phyloP scores from a whole-genome alignment of 805 yeast species.

The Vanderwaltozyma polyspora region DNA sequence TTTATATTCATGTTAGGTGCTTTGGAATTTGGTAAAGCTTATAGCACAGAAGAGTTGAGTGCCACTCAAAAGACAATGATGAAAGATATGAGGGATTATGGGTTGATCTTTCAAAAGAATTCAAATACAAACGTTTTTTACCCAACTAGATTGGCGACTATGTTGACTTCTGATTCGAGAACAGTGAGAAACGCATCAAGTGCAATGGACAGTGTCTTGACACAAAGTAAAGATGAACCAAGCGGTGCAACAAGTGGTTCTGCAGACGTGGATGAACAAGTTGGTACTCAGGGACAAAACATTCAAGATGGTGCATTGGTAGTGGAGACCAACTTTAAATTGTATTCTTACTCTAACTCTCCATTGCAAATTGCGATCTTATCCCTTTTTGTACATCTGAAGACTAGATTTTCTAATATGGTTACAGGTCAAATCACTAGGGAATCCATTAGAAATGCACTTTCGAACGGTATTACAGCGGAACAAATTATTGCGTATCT shows the following conservation, averaged over 20 bases:
- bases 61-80: constrained; percentile 79
- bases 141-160: constrained; percentile 85
- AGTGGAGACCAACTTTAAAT: constrained; percentile 84
- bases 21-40: constrained; percentile 80
- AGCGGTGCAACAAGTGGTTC: constrained; percentile 8
- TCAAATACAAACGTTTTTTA: constrained; percentile 56
- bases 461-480: constrained; percentile 82
- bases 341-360: constrained; percentile 87
- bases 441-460: constrained; percentile 78
- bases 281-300: constrained; percentile 16
- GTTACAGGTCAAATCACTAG: constrained; percentile 89
- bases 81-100: constrained; percentile 83
- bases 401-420: constrained; percentile 78
- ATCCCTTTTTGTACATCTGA: constrained; percentile 76
- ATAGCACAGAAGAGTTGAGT: constrained; percentile 56
- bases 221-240: constrained; percentile 16
- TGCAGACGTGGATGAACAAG: constrained; percentile 19
- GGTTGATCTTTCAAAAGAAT: constrained; percentile 64
- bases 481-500: constrained; percentile 86
- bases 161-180: constrained; percentile 74
- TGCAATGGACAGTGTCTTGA: constrained; percentile 60
- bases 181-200: constrained; percentile 62
- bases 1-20: constrained; percentile 91
- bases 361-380: constrained; percentile 91
- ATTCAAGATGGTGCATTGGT: constrained; percentile 57